A percentile compares a stretch with the other conserved stretches of the same genome.
phyloP scores from a whole-genome alignment of 129 eudicot genomes.

The Tagetes erecta region DNA sequence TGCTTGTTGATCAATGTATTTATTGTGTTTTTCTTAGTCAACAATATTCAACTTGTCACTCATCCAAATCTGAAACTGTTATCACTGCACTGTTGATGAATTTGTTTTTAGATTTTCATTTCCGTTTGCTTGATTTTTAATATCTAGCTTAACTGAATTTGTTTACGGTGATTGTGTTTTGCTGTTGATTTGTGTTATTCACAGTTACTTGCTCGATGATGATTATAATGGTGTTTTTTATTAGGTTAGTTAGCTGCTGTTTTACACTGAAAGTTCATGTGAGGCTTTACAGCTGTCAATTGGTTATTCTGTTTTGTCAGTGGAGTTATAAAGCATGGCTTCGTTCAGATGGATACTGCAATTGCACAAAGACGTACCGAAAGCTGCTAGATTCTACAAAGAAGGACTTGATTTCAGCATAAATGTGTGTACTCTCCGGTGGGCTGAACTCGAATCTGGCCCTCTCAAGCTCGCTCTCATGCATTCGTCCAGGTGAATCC shows the following conservation, averaged over 20 bases:
- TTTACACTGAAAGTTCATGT: not conserved
- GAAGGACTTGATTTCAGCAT: conserved; percentile 81
- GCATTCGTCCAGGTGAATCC: conserved; percentile 64
- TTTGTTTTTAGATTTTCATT: not conserved
- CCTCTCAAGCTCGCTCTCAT: conserved; percentile 84
- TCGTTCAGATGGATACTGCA: conserved; percentile 82
- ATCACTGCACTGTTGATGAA: not conserved
- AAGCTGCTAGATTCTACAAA: conserved; percentile 80
- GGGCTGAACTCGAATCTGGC: conserved; percentile 91
- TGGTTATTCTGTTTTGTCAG: not conserved
- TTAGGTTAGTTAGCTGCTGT: too few species aligned
- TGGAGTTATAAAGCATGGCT: not conserved
- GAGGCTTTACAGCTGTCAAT: not conserved
- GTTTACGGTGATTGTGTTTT: not conserved
- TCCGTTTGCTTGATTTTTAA: not conserved
- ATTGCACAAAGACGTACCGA: conserved; percentile 89
- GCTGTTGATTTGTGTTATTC: not conserved
- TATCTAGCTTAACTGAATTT: too few species aligned
- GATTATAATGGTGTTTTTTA: not conserved
- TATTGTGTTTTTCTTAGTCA: not conserved
- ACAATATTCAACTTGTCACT: not conserved
- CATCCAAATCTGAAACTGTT: not conserved
- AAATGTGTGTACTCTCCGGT: conserved; percentile 84
- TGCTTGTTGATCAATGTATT: not conserved
- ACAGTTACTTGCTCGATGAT: not conserved